Evolutionary conservation across 1,284 basidiomycete genomes (phyloP).

Genomic region (Ustilago trichophora): DNA sequence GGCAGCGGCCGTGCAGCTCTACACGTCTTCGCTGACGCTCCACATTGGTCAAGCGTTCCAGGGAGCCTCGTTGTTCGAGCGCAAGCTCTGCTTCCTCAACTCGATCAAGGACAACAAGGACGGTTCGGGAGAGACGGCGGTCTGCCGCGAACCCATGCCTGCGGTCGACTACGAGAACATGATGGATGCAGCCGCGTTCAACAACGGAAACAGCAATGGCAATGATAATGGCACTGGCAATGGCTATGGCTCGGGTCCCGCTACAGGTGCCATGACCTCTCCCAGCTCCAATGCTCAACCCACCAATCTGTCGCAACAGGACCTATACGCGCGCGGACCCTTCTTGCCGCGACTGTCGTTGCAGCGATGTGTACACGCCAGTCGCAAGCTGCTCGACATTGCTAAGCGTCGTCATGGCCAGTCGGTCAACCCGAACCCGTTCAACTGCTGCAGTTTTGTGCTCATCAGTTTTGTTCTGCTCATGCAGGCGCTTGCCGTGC

Average conservation of each 20-base stretch:
- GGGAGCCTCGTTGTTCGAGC: conserved; percentile 59
- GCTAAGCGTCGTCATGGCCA: conserved; percentile 44
- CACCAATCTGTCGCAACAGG: conserved; percentile 36
- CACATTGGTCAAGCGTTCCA: conserved; percentile 62
- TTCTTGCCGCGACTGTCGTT: conserved; percentile 55
- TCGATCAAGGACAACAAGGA: conserved; percentile 54
- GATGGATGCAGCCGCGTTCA: conserved; percentile 11
- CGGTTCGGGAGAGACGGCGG: conserved; percentile 18
- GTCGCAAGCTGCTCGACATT: conserved; percentile 56
- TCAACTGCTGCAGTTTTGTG: conserved; percentile 61
- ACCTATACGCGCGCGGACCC: conserved; percentile 55
- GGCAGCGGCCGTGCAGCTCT: conserved; percentile 57
- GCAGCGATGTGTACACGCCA: conserved; percentile 57
- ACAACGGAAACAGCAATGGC: conserved; percentile 5
- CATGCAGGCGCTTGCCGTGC: conserved; percentile 59
- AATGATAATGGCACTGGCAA: no score
- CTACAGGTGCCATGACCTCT: conserved; percentile 9
- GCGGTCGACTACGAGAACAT: conserved; percentile 24
- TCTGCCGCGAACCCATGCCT: conserved; percentile 58
- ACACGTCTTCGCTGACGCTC: conserved; percentile 58
- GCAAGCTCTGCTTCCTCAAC: conserved; percentile 63
- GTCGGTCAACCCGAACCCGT: conserved; percentile 55
- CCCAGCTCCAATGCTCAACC: conserved; percentile 2
- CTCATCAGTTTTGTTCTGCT: conserved; percentile 60
- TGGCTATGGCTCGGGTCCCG: background rate